These are phyloP conservation scores for Collybia sordida DNA, from an alignment of 768 basidiomycete genomes.

Conservation along the genomic window DNA sequence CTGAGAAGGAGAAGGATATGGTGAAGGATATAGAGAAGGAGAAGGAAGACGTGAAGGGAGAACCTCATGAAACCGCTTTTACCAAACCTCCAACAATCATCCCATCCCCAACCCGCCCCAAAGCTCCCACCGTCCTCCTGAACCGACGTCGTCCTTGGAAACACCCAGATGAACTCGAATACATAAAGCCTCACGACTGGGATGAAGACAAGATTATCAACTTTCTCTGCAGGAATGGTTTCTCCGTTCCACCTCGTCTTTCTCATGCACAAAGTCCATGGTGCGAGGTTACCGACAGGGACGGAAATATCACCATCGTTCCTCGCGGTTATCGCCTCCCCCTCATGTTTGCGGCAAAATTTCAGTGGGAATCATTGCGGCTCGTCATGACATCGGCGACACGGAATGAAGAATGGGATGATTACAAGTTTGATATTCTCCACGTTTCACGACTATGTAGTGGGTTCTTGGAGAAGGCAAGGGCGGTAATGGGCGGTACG, in stretches of 20 bases:
- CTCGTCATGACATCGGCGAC: constrained; percentile 36
- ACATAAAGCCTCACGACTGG: constrained; percentile 30
- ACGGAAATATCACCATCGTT: constrained; percentile 16
- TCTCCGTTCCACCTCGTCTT: constrained; percentile 32
- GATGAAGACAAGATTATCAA: constrained; percentile 30
- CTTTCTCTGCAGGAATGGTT: constrained; percentile 31
- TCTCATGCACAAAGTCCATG: constrained; percentile 1
- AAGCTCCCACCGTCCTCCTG: neutral
- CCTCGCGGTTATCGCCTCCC: constrained; percentile 43
- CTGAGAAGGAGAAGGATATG: too few species aligned
- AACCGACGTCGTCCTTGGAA: constrained; percentile 25
- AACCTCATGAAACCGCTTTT: too few species aligned
- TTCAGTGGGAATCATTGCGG: constrained; percentile 40
- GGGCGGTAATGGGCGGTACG: constrained; percentile 21
- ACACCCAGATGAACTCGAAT: constrained; percentile 40
- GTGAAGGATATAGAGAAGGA: too few species aligned
- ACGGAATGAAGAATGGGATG: constrained; percentile 37
- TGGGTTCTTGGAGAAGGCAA: constrained; percentile 32
- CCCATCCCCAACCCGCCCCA: neutral
- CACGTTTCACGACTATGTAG: constrained; percentile 40
- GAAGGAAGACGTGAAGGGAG: too few species aligned
- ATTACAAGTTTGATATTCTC: constrained; percentile 41
- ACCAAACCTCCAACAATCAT: neutral
- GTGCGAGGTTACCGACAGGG: constrained; percentile 17
- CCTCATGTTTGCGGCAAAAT: constrained; percentile 44